Evolutionary conservation across 352 stramenopile genomes (phyloP).

Genomic region (Pythium vanterpoolii): DNA sequence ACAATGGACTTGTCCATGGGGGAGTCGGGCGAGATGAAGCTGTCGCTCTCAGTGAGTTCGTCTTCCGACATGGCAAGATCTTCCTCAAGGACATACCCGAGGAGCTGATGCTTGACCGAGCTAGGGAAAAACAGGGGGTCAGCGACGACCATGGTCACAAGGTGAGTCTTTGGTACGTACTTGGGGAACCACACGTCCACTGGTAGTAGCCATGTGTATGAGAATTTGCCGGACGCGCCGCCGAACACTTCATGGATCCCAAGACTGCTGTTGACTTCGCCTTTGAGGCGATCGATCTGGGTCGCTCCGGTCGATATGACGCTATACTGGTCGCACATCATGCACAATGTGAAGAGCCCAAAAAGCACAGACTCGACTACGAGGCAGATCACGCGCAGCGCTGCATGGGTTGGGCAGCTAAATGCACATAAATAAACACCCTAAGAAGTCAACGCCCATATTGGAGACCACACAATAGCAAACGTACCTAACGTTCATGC

Average conservation of each 20-base stretch:
- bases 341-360: conserved; percentile 98
- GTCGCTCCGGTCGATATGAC: conserved; percentile 95
- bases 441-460: background rate
- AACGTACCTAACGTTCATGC: conserved; percentile 78
- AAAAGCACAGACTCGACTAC: conserved; percentile 93
- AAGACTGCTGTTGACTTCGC: conserved; percentile 67
- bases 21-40: conserved; percentile 56
- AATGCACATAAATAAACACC: background rate
- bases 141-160: background rate
- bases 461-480: background rate
- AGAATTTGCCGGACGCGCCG: conserved; percentile 48
- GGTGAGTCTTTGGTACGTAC: conserved; percentile 33
- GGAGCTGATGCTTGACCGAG: conserved; percentile 77
- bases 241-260: conserved; percentile 85
- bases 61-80: conserved; percentile 64
- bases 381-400: conserved; percentile 79
- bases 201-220: conserved; percentile 78
- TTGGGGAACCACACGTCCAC: conserved; percentile 85
- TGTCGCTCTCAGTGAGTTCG: conserved; percentile 71
- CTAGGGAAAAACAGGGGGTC: conserved; percentile 18
- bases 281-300: conserved; percentile 97
- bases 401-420: conserved; percentile 16
- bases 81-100: conserved; percentile 82
- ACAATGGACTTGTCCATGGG: conserved; percentile 35
- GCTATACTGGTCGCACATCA: conserved; percentile 98